phyloP scores from a whole-genome alignment of 2,329 filamentous ascomycete genomes.

The Xylariaceae sp. region DNA sequence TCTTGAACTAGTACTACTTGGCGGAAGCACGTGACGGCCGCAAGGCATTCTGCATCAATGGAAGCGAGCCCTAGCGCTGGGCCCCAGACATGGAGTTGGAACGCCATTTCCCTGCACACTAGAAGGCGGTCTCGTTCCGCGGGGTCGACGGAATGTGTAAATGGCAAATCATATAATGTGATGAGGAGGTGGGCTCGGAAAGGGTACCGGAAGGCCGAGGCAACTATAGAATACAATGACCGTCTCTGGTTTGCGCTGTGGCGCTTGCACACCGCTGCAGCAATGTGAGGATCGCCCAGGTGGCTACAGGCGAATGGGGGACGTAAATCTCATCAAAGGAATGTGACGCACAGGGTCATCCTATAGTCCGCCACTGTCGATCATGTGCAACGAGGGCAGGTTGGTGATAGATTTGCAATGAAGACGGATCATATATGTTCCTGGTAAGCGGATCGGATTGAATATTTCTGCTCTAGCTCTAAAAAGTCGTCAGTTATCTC shows the following conservation, averaged over 20 bases:
- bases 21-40: conserved; percentile 72
- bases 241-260: too few relatives aligned
- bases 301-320: too few relatives aligned
- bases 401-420: too few relatives aligned
- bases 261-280: too few relatives aligned
- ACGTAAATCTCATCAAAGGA: too few relatives aligned
- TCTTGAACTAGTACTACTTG: conserved; percentile 53
- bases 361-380: background rate
- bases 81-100: conserved; percentile 86
- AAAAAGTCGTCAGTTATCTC: conserved; percentile 13
- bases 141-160: conserved; percentile 3
- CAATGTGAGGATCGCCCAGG: too few relatives aligned
- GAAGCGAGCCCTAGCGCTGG: conserved; percentile 85
- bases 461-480: conserved; percentile 23
- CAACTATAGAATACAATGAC: too few relatives aligned
- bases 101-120: conserved; percentile 41
- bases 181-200: conserved; percentile 15
- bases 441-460: conserved; percentile 7
- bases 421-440: background rate
- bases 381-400: background rate
- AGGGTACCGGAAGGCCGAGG: conserved; percentile 12
- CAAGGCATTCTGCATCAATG: conserved; percentile 86
- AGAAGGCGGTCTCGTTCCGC: background rate
- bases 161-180: background rate
- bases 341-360: too few relatives aligned